Evolutionary conservation across 768 basidiomycete species (phyloP).

Genomic region (Hemileccinum impolitum): DNA sequence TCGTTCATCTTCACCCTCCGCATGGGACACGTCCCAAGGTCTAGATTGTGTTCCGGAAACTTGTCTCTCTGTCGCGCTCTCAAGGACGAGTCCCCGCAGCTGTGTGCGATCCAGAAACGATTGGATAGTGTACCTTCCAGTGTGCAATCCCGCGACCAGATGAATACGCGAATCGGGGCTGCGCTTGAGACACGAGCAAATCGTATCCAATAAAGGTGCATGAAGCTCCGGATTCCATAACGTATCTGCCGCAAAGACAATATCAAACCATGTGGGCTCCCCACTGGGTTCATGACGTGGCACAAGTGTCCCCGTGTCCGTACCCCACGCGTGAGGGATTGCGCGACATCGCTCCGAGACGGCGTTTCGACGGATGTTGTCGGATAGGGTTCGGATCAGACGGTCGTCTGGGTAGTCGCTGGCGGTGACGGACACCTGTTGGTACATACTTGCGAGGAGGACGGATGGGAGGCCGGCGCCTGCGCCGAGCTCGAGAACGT

Average conservation of each 20-base stretch:
- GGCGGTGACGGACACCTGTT: constrained; percentile 41
- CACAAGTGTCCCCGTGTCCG: constrained; percentile 35
- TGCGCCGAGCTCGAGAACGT: constrained; percentile 71
- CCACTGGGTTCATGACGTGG: background rate
- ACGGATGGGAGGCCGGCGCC: constrained; percentile 75
- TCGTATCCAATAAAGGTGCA: constrained; percentile 47
- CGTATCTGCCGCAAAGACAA: constrained; percentile 72
- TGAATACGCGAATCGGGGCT: constrained; percentile 48
- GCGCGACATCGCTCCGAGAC: constrained; percentile 47
- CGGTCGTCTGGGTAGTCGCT: constrained; percentile 72
- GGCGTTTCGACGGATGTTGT: constrained; percentile 53
- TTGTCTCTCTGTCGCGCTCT: constrained; percentile 47
- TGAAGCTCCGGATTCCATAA: constrained; percentile 73
- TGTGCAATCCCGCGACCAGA: constrained; percentile 73
- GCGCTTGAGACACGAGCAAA: constrained; percentile 46
- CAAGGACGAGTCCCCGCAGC: constrained; percentile 43
- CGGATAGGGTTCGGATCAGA: constrained; percentile 54
- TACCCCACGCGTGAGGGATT: constrained; percentile 65
- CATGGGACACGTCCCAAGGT: constrained; percentile 50
- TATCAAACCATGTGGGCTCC: constrained; percentile 45
- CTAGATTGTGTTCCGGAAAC: constrained; percentile 38
- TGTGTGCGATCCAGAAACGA: constrained; percentile 44
- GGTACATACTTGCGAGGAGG: constrained; percentile 50
- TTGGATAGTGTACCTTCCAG: constrained; percentile 68
- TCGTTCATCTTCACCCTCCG: constrained; percentile 57